Conservation (phyloP, 2,329 filamentous ascomycete genomes). For the Trichoderma harzianum region DNA sequence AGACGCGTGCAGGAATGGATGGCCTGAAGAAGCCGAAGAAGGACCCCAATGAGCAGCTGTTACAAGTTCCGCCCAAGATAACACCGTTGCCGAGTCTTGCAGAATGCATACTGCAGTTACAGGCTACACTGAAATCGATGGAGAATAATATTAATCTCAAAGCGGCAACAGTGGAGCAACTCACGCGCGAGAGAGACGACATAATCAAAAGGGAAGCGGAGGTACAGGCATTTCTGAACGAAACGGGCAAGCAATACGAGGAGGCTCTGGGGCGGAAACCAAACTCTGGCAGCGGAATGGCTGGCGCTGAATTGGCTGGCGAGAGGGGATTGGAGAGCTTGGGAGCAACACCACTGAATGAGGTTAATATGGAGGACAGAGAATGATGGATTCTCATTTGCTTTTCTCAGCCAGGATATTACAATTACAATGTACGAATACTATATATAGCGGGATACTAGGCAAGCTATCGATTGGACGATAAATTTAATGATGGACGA, state of each 20-base stretch:
- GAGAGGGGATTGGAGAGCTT: conserved; percentile 37
- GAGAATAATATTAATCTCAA: conserved; percentile 60
- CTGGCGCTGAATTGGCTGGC: conserved; percentile 26
- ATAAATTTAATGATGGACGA: neutral
- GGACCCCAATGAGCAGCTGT: conserved; percentile 35
- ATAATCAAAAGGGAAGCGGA: conserved; percentile 69
- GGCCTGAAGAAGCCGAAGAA: conserved; percentile 47
- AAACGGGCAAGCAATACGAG: conserved; percentile 67
- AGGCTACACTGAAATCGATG: conserved; percentile 59
- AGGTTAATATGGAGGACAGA: conserved; percentile 20
- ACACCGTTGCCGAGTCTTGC: conserved; percentile 72
- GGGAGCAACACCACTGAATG: conserved; percentile 30
- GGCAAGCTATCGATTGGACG: neutral
- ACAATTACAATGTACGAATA: neutral
- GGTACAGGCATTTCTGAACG: conserved; percentile 75
- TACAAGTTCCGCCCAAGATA: conserved; percentile 67
- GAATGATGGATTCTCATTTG: neutral
- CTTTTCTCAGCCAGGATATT: neutral
- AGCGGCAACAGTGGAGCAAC: conserved; percentile 59
- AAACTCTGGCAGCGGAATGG: conserved; percentile 20
- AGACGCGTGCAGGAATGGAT: conserved; percentile 84
- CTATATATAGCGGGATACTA: neutral
- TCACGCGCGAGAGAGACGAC: conserved; percentile 65
- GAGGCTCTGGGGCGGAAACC: conserved; percentile 37
- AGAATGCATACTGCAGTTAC: conserved; percentile 62